Conservation (phyloP, 371 early-diverging fungal genomes). For the Mortierella sp. region DNA sequence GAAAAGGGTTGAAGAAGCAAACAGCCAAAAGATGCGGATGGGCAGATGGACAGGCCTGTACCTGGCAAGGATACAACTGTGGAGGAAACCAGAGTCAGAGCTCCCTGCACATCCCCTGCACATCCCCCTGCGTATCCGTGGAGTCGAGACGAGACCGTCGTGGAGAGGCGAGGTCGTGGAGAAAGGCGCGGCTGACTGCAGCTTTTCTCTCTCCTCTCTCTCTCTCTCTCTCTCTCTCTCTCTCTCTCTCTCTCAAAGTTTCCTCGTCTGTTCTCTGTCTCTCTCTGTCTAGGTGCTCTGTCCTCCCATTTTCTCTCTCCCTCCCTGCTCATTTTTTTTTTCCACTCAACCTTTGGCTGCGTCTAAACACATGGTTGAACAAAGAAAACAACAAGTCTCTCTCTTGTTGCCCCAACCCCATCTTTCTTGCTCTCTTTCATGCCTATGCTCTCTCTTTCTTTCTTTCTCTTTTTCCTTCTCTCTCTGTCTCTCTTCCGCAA, state of each 20-base stretch:
- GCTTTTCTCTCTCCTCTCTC: neutral
- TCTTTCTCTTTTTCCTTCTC: slow-evolving; percentile 1
- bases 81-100: neutral
- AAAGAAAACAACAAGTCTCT: neutral
- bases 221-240: slow-evolving; percentile 14
- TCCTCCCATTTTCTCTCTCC: neutral
- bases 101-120: neutral
- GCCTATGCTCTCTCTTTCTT: neutral
- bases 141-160: neutral
- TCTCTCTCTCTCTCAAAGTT: neutral
- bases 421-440: slow-evolving; percentile 2
- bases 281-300: neutral
- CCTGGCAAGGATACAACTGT: neutral
- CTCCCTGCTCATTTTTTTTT: neutral
- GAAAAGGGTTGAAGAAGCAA: neutral
- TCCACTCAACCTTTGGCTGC: slow-evolving; percentile 5
- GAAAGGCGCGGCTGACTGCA: neutral
- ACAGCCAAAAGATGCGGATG: neutral
- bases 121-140: neutral
- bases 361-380: neutral
- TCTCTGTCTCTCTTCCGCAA: neutral
- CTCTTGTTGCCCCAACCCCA: slow-evolving; percentile 13
- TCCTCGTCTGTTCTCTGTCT: neutral
- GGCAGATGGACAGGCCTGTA: neutral
- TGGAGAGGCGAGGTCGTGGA: neutral